Conservation (phyloP, 75 land plant species). For the Pinus taeda region DNA sequence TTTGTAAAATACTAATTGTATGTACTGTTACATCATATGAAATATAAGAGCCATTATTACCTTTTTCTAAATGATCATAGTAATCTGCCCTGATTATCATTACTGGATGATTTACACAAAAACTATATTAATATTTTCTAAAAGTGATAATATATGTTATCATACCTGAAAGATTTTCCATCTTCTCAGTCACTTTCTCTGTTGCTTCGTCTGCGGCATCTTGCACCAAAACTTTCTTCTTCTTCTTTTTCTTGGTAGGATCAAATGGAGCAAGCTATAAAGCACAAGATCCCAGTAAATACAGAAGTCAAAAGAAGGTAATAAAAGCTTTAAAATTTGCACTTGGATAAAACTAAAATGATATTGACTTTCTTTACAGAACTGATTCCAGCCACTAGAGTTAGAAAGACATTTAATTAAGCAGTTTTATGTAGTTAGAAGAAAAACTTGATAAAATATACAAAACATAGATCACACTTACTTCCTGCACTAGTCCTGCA, state of each 20-base stretch:
- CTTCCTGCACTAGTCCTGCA: not conserved
- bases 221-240: constrained; percentile 79
- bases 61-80: not conserved
- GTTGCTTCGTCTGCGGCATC: constrained; percentile 60
- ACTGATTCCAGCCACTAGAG: not conserved
- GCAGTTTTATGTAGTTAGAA: not conserved
- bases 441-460: not conserved
- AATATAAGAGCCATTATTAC: no score
- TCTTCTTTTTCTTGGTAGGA: constrained; percentile 92
- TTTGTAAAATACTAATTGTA: no score
- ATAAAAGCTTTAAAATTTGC: not conserved
- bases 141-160: not conserved
- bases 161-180: constrained; percentile 55
- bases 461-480: not conserved
- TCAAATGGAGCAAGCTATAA: constrained; percentile 80
- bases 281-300: not conserved
- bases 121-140: not conserved
- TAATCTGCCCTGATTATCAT: no score
- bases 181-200: constrained; percentile 65
- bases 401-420: not conserved
- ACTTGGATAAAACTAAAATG: not conserved
- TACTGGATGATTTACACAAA: not conserved
- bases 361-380: not conserved
- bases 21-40: no score
- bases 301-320: not conserved